Conservation (phyloP, 2,329 filamentous ascomycete genomes). For the Sordariomycetes sp. region DNA sequence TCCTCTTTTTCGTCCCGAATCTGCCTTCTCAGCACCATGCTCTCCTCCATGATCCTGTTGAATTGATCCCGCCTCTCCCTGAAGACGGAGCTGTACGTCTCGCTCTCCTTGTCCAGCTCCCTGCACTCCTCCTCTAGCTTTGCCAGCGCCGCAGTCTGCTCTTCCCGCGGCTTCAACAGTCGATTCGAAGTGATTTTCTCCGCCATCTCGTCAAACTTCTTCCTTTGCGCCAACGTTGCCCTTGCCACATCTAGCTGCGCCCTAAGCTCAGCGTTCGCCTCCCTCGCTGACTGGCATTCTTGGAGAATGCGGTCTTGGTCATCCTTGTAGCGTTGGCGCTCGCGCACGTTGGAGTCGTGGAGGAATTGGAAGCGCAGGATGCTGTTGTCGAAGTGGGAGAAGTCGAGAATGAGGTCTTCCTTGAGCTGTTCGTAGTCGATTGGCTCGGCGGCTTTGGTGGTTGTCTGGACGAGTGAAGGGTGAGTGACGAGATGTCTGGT, state of each 20-base stretch:
- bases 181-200: constrained; percentile 79
- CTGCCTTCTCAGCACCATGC: constrained; percentile 72
- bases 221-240: constrained; percentile 66
- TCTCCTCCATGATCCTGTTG: constrained; percentile 80
- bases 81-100: constrained; percentile 76
- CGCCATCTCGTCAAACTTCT: constrained; percentile 79
- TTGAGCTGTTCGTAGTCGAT: constrained; percentile 67
- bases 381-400: constrained; percentile 77
- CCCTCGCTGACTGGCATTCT: constrained; percentile 68
- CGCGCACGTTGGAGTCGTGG: constrained; percentile 69
- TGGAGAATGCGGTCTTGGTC: constrained; percentile 72
- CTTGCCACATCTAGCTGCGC: constrained; percentile 70
- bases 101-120: constrained; percentile 76
- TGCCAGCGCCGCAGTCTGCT: constrained; percentile 66
- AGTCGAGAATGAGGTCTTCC: constrained; percentile 80
- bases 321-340: constrained; percentile 73
- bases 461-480: constrained; percentile 51
- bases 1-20: constrained; percentile 96
- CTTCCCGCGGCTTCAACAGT: constrained; percentile 72
- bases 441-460: constrained; percentile 37
- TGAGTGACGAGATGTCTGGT: constrained; percentile 69
- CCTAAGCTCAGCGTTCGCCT: constrained; percentile 64
- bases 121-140: constrained; percentile 85
- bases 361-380: constrained; percentile 85
- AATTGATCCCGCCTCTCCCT: constrained; percentile 79